Evolutionary conservation across 2,329 filamentous ascomycete species (phyloP).

Genomic region (Scytalidium lignicola): DNA sequence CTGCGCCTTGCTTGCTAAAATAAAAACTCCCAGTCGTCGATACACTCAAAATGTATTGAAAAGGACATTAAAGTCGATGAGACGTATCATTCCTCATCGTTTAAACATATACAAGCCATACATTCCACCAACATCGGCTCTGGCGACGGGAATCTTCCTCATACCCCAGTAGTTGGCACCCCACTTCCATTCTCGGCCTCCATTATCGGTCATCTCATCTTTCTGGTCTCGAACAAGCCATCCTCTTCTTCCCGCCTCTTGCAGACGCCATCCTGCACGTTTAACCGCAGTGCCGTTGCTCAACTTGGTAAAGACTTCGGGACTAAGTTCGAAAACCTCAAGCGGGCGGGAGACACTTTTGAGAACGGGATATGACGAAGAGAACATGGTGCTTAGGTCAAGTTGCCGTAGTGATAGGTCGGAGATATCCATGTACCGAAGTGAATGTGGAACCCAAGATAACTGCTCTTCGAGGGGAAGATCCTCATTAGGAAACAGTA

Average conservation of each 20-base stretch:
- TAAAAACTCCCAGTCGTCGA: too few relatives aligned
- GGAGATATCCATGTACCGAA: slow-evolving; percentile 74
- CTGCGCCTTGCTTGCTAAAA: too few relatives aligned
- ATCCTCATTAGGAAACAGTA: slow-evolving; percentile 21
- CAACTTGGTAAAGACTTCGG: slow-evolving; percentile 63
- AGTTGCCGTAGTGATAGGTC: slow-evolving; percentile 60
- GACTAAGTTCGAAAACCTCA: slow-evolving; percentile 69
- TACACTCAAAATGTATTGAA: too few relatives aligned
- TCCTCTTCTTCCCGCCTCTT: slow-evolving; percentile 60
- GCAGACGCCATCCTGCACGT: slow-evolving; percentile 60
- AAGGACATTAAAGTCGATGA: too few relatives aligned
- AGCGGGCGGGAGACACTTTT: slow-evolving; percentile 59
- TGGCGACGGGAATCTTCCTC: slow-evolving; percentile 57
- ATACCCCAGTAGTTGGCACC: slow-evolving; percentile 81
- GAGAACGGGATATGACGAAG: slow-evolving; percentile 50
- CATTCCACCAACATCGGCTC: slow-evolving; percentile 51
- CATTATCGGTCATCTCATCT: slow-evolving; percentile 41
- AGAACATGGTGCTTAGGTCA: slow-evolving; percentile 49
- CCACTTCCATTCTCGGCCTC: slow-evolving; percentile 71
- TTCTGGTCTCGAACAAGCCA: slow-evolving; percentile 54
- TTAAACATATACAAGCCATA: slow-evolving; percentile 58
- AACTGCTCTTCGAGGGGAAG: slow-evolving; percentile 29
- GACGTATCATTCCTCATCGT: slow-evolving; percentile 11
- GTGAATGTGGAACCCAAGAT: slow-evolving; percentile 49
- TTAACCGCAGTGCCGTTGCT: slow-evolving; percentile 39